Evolutionary conservation across 2,329 filamentous ascomycete species (phyloP).

Genomic region (Colletotrichum spinosum): DNA sequence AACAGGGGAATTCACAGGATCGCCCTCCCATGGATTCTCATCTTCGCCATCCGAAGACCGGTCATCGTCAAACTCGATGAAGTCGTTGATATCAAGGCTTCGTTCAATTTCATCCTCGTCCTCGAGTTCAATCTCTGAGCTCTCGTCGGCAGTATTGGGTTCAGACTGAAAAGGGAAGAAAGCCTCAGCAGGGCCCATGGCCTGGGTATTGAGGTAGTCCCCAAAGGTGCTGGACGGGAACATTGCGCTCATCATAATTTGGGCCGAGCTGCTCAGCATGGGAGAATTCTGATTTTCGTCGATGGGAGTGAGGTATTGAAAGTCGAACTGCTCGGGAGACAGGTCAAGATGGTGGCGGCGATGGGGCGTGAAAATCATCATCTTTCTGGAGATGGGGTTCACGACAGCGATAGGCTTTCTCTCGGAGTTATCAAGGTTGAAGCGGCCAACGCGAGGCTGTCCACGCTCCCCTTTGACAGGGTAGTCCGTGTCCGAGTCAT

Average conservation of each 20-base stretch:
- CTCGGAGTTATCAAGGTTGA: slow-evolving; percentile 64
- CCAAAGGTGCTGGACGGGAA: slow-evolving; percentile 67
- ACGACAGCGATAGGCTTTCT: slow-evolving; percentile 70
- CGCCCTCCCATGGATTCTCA: slow-evolving; percentile 58
- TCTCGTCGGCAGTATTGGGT: slow-evolving; percentile 64
- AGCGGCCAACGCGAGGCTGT: slow-evolving; percentile 65
- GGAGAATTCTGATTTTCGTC: slow-evolving; percentile 59
- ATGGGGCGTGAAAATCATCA: slow-evolving; percentile 73
- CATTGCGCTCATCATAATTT: slow-evolving; percentile 84
- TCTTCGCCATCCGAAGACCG: slow-evolving; percentile 70
- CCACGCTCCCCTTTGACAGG: slow-evolving; percentile 61
- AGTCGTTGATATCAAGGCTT: slow-evolving; percentile 75
- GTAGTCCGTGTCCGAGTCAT: slow-evolving; percentile 62
- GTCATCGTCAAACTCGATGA: slow-evolving; percentile 74
- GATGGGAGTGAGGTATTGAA: slow-evolving; percentile 53
- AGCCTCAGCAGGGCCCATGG: slow-evolving; percentile 79
- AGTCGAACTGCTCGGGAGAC: slow-evolving; percentile 66
- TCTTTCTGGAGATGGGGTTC: slow-evolving; percentile 68
- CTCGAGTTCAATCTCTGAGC: slow-evolving; percentile 55
- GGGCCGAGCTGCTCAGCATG: slow-evolving; percentile 75
- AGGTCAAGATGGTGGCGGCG: slow-evolving; percentile 61
- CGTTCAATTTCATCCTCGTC: slow-evolving; percentile 75
- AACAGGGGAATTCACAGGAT: slow-evolving; percentile 62
- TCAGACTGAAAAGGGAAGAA: slow-evolving; percentile 79
- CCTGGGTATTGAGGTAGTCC: slow-evolving; percentile 70